Evolutionary conservation across 179 eudicot genomes (phyloP), one percentile per base, ranked within the genome.

Genomic region (Beta macrorhiza): DNA sequence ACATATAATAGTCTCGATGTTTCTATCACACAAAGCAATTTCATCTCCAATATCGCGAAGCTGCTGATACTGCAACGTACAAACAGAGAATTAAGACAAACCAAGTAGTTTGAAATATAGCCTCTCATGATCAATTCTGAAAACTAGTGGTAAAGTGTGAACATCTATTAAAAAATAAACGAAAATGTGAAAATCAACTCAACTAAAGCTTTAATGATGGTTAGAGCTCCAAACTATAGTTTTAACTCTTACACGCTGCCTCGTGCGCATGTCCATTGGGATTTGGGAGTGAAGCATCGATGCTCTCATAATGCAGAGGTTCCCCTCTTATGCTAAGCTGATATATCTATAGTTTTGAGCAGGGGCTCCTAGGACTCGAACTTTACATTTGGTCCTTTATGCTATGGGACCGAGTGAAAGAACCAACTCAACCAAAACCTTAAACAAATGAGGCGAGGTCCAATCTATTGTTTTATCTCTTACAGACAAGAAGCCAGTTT

Each of bases 1-100:
- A 70, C 82, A 85, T 72, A 86, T 77, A 78, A 89, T 86, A 51
- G 85, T 80, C 74, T 88, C 89, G 77, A 90, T 88, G 56, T 78
- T 78, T 88, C 84, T 84, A 32, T 90, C 90, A 83, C 92, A 89
- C 49, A 80, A 29, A 29, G 91, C 90, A 68, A 91, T 74, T 56
- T 90, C 87, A 86, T 89, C 95, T 71, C 71, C 86, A 51, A 84
- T 61, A 78, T 53, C 76, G 63, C 91, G 90, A 37, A 51, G 75
- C 79, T 89, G 92, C 71, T 82, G 82, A 72, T 86, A 75, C 95
- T 89, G 87, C 82, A 84, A 83, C 22, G 65, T 19, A 67, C 22
- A 83, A 63, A 71, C 76, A 82, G 70, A 74, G 67, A 79, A 32
- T 79, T 75, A 72, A 74, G 32, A 69, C 29, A 74, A 77, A 61